Evolutionary conservation across 129 eudicot species (phyloP).

Genomic region (Centaurea solstitialis): DNA sequence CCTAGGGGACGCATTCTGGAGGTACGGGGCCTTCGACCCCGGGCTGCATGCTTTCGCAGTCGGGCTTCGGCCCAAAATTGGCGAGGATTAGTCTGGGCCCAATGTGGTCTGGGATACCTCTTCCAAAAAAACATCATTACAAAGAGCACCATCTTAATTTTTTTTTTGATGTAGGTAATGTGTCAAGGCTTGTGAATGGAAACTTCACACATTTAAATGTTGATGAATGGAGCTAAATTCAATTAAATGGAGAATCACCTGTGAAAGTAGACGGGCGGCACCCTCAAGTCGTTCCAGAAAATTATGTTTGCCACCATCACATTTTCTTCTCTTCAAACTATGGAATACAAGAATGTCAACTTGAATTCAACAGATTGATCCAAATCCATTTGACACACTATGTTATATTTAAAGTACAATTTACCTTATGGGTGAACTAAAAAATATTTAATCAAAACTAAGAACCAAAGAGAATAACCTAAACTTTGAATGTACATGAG

Average conservation of each 20-base stretch:
- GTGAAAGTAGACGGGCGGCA: slow-evolving; percentile 70
- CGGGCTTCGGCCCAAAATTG: too few species aligned
- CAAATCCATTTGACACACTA: not conserved
- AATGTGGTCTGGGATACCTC: too few species aligned
- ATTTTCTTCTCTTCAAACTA: slow-evolving; percentile 78
- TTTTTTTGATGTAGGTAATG: not conserved
- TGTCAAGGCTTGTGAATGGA: not conserved
- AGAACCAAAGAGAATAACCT: not conserved
- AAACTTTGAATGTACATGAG: too few species aligned
- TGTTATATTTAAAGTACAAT: not conserved
- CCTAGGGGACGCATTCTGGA: too few species aligned
- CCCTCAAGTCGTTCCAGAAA: slow-evolving; percentile 72
- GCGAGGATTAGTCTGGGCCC: too few species aligned
- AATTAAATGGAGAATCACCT: slow-evolving; percentile 39
- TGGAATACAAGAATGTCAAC: not conserved
- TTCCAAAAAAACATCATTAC: too few species aligned
- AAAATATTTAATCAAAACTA: not conserved
- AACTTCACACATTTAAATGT: not conserved
- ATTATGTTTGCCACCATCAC: slow-evolving; percentile 52
- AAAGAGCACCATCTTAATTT: not conserved
- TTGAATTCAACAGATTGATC: not conserved
- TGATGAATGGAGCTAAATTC: not conserved
- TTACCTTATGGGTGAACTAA: not conserved
- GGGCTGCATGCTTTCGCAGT: too few species aligned
- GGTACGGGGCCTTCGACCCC: too few species aligned